Base-by-base conservation (phyloP, 768 basidiomycete genomes). In the Collybia sp. region DNA sequence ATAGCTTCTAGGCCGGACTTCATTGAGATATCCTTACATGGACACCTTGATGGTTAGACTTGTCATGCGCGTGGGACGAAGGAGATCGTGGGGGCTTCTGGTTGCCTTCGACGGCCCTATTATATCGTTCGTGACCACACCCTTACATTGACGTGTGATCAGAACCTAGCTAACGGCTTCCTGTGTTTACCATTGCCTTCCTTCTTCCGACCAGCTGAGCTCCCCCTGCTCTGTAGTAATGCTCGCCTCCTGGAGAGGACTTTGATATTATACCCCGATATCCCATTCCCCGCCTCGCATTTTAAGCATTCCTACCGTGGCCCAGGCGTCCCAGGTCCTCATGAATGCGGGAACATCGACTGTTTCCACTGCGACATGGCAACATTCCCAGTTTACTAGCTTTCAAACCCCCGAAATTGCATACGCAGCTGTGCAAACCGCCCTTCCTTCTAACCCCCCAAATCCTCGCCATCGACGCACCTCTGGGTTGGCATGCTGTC, bases 381-480 rank as follows among this genome's bases (percentile, higher is more conserved):
- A 36, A 30, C 42, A 42, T 11, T n/a, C 40, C 43, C 42, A 18
- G 12, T 47, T 34, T 25, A 44, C 16, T 34, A 25, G 25, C 25
- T 25, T 25, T 25, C 25, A 25, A 8, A 25, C 25, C 25, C 25
- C 25, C 25, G 25, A 25, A 25, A 25, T 25, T 25, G 25, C 25
- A 25, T 25, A 25, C 25, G 25, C 25, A 3, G 25, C 25, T 25
- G 35, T 44, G 18, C 17, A 13, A 37, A 53, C 60, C 34, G 52
- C 57, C 33, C 39, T 52, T 35, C 48, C 51, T 48, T 51, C 46
- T 17, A 44, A 57, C 45, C 32, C 44, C 46, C 49, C 43, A 15
- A 41, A 53, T 45, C 55, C 66, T 17, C 61, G 61, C 31, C 66
- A 69, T 49, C 66, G 62, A 36, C 49, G 54, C 34, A 70, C 68